phyloP scores from a whole-genome alignment of 1,139 yeast genomes.

The Sugiyamaella grinbergsii region DNA sequence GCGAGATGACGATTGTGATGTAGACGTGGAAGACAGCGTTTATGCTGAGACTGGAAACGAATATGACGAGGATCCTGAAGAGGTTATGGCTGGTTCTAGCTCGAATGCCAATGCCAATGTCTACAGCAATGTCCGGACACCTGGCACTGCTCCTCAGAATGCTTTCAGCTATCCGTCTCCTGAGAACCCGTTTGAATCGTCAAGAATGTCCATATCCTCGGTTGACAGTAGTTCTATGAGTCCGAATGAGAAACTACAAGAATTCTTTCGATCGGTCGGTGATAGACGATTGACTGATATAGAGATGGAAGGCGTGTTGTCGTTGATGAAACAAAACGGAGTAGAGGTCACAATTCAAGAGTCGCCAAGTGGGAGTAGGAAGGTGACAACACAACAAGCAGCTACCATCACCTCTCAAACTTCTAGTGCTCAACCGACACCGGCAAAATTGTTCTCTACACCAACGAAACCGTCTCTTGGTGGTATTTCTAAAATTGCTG shows the following conservation, averaged over 20 bases:
- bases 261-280: constrained; percentile 77
- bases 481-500: background rate
- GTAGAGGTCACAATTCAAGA: constrained; percentile 1
- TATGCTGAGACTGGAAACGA: background rate
- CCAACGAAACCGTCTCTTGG: background rate
- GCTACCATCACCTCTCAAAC: background rate
- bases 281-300: constrained; percentile 69
- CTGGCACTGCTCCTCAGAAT: background rate
- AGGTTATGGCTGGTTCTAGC: background rate
- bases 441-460: background rate
- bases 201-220: background rate
- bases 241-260: constrained; percentile 65
- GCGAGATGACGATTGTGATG: background rate
- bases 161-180: constrained; percentile 30
- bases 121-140: background rate
- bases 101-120: background rate
- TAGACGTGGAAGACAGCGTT: too few relatives aligned
- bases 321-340: constrained; percentile 45
- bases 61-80: constrained; percentile 3
- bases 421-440: background rate
- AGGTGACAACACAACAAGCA: background rate
- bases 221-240: constrained; percentile 25
- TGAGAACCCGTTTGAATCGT: background rate
- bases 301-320: constrained; percentile 82
- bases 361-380: background rate